These are phyloP conservation scores for Sanghuangporus sanghuang DNA, from an alignment of 1,284 basidiomycete genomes.

Conservation along the genomic window DNA sequence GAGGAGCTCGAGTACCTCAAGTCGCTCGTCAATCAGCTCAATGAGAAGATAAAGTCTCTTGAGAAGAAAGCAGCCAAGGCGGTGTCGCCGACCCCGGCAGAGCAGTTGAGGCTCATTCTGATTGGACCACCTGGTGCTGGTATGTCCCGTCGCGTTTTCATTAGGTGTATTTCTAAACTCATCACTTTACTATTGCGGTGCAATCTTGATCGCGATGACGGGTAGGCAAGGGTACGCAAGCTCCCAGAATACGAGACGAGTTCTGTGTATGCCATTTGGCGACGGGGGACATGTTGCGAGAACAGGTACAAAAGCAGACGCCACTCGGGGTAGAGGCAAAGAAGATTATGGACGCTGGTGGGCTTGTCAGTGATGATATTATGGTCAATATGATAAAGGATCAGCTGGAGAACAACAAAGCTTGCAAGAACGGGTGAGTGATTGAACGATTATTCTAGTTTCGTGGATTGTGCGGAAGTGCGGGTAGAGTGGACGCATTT, in stretches of 20 bases:
- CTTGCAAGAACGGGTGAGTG: conserved; percentile 89
- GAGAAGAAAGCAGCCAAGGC: conserved; percentile 58
- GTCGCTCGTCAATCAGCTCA: conserved; percentile 75
- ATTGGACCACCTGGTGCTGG: conserved; percentile 97
- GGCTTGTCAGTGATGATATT: conserved; percentile 93
- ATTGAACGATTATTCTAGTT: neutral
- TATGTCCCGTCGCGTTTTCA: conserved; percentile 31
- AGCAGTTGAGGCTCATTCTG: conserved; percentile 85
- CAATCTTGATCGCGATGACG: neutral
- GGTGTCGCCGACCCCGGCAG: conserved; percentile 55
- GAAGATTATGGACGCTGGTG: conserved; percentile 96
- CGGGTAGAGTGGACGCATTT: neutral
- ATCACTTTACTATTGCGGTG: neutral
- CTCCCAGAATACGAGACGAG: conserved; percentile 86
- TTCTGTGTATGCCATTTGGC: conserved; percentile 98
- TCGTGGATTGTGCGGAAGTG: neutral
- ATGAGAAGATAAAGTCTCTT: conserved; percentile 71
- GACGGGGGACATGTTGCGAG: conserved; percentile 97
- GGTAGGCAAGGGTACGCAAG: conserved; percentile 95
- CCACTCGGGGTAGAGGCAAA: conserved; percentile 88
- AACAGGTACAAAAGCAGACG: conserved; percentile 88
- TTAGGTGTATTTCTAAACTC: neutral
- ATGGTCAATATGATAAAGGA: conserved; percentile 98
- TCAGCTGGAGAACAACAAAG: conserved; percentile 90
- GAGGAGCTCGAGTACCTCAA: conserved; percentile 89